Percentiles rank a stretch among this genome's conserved stretches.
phyloP scores from a whole-genome alignment of 108 stramenopile species.

The Parietichytrium sp. region DNA sequence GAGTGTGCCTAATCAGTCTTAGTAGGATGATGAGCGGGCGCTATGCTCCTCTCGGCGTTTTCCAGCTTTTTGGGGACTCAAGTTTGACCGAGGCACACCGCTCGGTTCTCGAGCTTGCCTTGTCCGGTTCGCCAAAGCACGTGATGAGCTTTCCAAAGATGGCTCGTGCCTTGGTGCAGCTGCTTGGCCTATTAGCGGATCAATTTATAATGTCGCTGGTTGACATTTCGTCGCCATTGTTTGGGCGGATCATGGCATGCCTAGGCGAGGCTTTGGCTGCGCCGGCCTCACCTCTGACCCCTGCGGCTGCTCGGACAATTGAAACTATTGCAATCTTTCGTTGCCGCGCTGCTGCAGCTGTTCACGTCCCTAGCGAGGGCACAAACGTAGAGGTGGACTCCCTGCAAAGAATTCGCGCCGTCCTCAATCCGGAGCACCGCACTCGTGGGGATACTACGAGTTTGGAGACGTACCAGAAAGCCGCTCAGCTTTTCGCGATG shows the following conservation, averaged over 20 bases:
- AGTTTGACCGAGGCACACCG: background rate
- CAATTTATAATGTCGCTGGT: conserved; percentile 18
- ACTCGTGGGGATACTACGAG: conserved; percentile 25
- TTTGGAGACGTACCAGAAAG: conserved; percentile 46
- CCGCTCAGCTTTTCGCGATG: conserved; percentile 51
- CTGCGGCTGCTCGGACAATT: background rate
- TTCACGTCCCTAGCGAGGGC: background rate
- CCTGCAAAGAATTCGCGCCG: background rate
- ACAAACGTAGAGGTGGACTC: background rate
- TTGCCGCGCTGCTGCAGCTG: conserved; percentile 18
- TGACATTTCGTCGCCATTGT: background rate
- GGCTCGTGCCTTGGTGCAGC: background rate
- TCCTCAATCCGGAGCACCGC: conserved; percentile 31
- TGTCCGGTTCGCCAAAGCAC: conserved; percentile 15
- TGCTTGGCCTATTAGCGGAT: background rate
- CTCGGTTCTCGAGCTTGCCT: conserved; percentile 1
- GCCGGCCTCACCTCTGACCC: background rate
- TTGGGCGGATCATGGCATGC: conserved; percentile 30
- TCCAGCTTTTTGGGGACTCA: conserved; percentile 29
- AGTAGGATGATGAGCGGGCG: conserved; percentile 20
- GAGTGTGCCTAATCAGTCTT: conserved; percentile 20
- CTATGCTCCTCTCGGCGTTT: conserved; percentile 15
- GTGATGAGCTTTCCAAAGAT: conserved; percentile 31
- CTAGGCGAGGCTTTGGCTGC: conserved; percentile 23
- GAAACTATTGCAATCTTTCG: conserved; percentile 37